Conservation (phyloP, 805 yeast species). For the Sungouiella thailandica region DNA sequence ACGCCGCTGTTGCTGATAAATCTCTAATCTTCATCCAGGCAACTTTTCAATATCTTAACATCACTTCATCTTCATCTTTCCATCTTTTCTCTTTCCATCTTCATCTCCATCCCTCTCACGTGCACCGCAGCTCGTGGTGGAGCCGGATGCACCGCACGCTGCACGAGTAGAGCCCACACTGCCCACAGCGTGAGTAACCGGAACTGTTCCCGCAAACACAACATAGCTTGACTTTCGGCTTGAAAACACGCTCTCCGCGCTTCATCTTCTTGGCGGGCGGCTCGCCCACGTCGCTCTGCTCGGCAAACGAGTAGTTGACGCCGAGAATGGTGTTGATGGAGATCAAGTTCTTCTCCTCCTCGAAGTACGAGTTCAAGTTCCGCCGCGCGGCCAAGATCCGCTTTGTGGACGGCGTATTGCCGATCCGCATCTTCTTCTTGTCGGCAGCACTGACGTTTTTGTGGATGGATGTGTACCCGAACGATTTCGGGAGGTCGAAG, state of each 20-base stretch:
- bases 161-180: conserved; percentile 38
- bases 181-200: conserved; percentile 33
- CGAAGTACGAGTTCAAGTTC: conserved; percentile 40
- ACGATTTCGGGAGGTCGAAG: conserved; percentile 41
- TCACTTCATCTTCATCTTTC: too few relatives aligned
- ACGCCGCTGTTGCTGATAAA: too few relatives aligned
- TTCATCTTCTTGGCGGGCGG: conserved; percentile 15
- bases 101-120: conserved; percentile 6
- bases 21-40: too few relatives aligned
- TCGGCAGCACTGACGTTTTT: conserved; percentile 15
- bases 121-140: conserved; percentile 40
- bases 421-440: conserved; percentile 27
- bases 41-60: too few relatives aligned
- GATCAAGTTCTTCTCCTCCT: conserved; percentile 41
- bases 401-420: conserved; percentile 42
- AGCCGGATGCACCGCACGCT: conserved; percentile 36
- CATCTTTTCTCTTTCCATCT: too few relatives aligned
- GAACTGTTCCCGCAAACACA: conserved; percentile 38
- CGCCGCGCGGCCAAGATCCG: conserved; percentile 38
- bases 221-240: conserved; percentile 34
- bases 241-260: conserved; percentile 10
- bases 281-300: conserved; percentile 21
- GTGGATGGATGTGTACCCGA: conserved; percentile 30
- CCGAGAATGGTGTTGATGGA: conserved; percentile 38
- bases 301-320: conserved; percentile 37